phyloP scores from a whole-genome alignment of 2,329 filamentous ascomycete genomes.

The Paramyrothecium sp. region DNA sequence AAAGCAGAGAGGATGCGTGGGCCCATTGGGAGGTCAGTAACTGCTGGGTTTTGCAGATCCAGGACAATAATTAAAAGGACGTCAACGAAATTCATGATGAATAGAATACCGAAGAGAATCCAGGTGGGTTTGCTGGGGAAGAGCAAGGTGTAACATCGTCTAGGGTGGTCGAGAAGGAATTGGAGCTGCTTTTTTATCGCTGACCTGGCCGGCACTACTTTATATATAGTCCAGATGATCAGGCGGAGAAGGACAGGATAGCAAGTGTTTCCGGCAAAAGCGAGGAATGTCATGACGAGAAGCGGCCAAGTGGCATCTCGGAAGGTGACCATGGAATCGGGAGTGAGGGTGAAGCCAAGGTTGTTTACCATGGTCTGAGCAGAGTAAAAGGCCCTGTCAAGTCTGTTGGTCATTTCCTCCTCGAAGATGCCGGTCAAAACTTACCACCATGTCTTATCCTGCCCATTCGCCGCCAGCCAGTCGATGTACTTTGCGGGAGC shows the following conservation, averaged over 20 bases:
- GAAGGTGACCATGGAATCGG: constrained; percentile 52
- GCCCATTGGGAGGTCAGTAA: constrained; percentile 41
- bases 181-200: constrained; percentile 42
- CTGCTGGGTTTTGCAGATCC: constrained; percentile 49
- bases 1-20: constrained; percentile 53
- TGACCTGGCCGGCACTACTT: constrained; percentile 36
- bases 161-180: constrained; percentile 62
- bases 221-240: constrained; percentile 55
- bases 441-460: constrained; percentile 48
- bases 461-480: constrained; percentile 34
- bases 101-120: constrained; percentile 50
- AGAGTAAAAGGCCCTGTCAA: constrained; percentile 43
- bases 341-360: constrained; percentile 52
- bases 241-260: constrained; percentile 59
- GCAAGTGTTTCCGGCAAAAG: constrained; percentile 51
- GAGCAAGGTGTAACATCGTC: constrained; percentile 61
- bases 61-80: constrained; percentile 51
- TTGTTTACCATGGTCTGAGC: constrained; percentile 52
- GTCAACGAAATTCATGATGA: constrained; percentile 53
- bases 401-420: not conserved
- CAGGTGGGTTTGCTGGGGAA: constrained; percentile 61
- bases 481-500: constrained; percentile 37
- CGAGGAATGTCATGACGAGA: constrained; percentile 46
- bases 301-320: constrained; percentile 40
- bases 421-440: constrained; percentile 11